Base-by-base conservation (phyloP, 169 alveolate genomes). In the Plasmodium relictum region DNA sequence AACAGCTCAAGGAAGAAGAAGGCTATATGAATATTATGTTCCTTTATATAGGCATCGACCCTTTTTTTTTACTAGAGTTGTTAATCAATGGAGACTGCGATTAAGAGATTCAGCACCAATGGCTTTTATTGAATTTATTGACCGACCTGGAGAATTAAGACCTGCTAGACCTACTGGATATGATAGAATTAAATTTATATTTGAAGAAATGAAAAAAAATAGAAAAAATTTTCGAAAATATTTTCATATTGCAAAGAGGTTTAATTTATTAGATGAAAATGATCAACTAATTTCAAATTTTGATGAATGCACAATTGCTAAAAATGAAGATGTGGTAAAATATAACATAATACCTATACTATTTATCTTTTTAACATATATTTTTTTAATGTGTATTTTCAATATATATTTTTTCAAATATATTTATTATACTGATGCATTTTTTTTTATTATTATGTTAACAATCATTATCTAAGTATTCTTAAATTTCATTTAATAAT, bases 81-180 rank as follows among this genome's bases (percentile, higher is more conserved):
- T 96, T 26, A 95, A 95, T 73, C 97, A 95, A 73, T 95, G 94
- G 94, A 93, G 94, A 24, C 63, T 94, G 22, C 87, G 98, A 48
- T 70, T 87, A 73, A 24, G 96, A 44, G 98, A 96, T 83, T 94
- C 96, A 6, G 95, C 97, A 3, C 96, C 97, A 2, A 92, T 95
- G 97, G 98, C 97, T 58, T 96, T 86, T 74, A 78, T 96, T 31
- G 98, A 96, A 71, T 95, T 93, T 70, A 95, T 96, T 14, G 97
- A 96, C 63, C 59, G 98, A 16, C 96, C 97, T 0, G 95, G 95
- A 3, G 98, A 96, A 91, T 41, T 93, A 41, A 86, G 96, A n/a
- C 98, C 98, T 14, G 97, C 97, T 0, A 91, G 89, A 42, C 98
- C 98, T 3, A 97, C 95, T 8, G 98, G 98, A 10, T 41, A 63